Evolutionary conservation across 192 early-diverging fungal species (phyloP).

Genomic region (Coemansia sp.): DNA sequence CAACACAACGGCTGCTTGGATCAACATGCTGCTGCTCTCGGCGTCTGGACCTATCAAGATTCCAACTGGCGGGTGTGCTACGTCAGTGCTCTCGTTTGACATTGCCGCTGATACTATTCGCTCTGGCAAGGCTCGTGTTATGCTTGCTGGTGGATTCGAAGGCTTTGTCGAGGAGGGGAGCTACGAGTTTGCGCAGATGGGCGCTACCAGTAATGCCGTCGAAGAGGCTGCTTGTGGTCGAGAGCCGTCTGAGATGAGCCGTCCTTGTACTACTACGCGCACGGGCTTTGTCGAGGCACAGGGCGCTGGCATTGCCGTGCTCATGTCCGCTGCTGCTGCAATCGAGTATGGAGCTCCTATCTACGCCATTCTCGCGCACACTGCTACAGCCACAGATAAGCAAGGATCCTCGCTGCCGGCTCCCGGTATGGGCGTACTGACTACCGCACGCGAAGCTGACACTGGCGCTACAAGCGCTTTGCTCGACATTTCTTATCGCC

Average conservation of each 20-base stretch:
- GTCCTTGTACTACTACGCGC: constrained; percentile 83
- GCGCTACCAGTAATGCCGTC: constrained; percentile 84
- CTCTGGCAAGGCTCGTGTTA: constrained; percentile 87
- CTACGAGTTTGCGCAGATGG: constrained; percentile 98
- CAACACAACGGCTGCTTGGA: constrained; percentile 73
- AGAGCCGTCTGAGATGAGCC: constrained; percentile 84
- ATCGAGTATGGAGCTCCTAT: constrained; percentile 91
- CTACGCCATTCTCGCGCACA: constrained; percentile 83
- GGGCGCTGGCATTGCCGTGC: constrained; percentile 86
- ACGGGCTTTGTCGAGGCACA: constrained; percentile 96
- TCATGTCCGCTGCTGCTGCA: constrained; percentile 86
- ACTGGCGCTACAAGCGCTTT: constrained; percentile 46
- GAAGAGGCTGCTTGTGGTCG: constrained; percentile 83
- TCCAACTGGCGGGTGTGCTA: constrained; percentile 87
- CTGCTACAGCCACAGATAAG: constrained; percentile 93
- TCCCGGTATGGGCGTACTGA: constrained; percentile 91
- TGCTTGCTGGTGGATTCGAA: constrained; percentile 91
- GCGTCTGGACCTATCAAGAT: constrained; percentile 85
- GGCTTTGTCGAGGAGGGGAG: constrained; percentile 92
- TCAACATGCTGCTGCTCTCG: constrained; percentile 93
- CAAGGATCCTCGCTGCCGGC: constrained; percentile 92
- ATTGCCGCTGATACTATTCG: constrained; percentile 88
- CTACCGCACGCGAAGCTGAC: constrained; percentile 72
- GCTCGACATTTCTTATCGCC: constrained; percentile 82
- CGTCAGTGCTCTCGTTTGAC: constrained; percentile 87